A percentile compares a stretch with the other conserved stretches of the same genome.
Conservation (phyloP, 2,329 filamentous ascomycete species). For the Cordyceps farinosa region DNA sequence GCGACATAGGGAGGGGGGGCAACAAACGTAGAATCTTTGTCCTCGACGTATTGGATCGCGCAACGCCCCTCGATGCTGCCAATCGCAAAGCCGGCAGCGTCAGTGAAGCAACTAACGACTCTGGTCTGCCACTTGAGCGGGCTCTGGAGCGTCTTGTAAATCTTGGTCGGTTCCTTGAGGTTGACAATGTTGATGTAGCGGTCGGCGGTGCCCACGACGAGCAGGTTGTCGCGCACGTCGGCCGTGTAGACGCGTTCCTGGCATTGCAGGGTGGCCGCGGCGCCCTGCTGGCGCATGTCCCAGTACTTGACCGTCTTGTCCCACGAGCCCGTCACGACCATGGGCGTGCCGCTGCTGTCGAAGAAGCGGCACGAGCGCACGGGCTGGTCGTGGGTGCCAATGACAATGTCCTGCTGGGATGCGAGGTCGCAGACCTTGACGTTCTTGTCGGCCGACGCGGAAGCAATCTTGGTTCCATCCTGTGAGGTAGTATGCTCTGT, state of each 20-base stretch:
- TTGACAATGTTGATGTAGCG: constrained; percentile 95
- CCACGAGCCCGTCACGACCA: constrained; percentile 90
- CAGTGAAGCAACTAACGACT: constrained; percentile 90
- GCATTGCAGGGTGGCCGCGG: constrained; percentile 62
- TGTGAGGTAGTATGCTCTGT: constrained; percentile 34
- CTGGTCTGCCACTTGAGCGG: constrained; percentile 98
- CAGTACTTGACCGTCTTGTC: constrained; percentile 90
- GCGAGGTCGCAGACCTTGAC: constrained; percentile 83
- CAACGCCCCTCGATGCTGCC: constrained; percentile 96
- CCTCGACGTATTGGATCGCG: constrained; percentile 97
- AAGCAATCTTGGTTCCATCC: constrained; percentile 88
- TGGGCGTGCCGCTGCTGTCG: constrained; percentile 66
- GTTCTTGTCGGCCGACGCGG: constrained; percentile 85
- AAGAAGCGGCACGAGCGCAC: constrained; percentile 78
- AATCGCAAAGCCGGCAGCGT: constrained; percentile 88
- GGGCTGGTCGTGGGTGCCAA: constrained; percentile 81
- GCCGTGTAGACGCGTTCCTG: constrained; percentile 86
- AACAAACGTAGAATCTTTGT: constrained; percentile 74
- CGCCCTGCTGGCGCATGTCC: constrained; percentile 67
- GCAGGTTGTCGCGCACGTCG: constrained; percentile 82
- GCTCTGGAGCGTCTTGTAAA: constrained; percentile 95
- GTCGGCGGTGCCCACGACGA: constrained; percentile 91
- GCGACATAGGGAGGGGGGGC: background rate
- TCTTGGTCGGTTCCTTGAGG: constrained; percentile 78
- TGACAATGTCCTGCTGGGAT: constrained; percentile 62